Percentiles rank a stretch among this genome's conserved stretches.
Evolutionary conservation across 1,284 basidiomycete species (phyloP).

Genomic region (Ceratobasidium sp.): DNA sequence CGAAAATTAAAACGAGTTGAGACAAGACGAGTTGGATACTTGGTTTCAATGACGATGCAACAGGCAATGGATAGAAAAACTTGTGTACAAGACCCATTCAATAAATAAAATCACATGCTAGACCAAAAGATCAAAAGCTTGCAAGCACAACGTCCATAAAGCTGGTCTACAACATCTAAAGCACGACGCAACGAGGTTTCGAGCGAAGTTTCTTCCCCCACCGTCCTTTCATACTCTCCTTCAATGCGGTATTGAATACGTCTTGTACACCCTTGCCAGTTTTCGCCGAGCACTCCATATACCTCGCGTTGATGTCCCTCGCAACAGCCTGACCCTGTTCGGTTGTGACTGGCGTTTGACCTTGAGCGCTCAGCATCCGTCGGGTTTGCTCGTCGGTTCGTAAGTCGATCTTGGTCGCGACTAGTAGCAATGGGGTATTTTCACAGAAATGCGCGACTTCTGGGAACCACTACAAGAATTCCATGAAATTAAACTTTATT

Average conservation of each 20-base stretch:
- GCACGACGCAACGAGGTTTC: conserved; percentile 81
- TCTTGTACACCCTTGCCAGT: conserved; percentile 89
- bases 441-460: conserved; percentile 99
- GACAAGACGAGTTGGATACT: conserved; percentile 5
- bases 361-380: conserved; percentile 94
- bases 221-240: conserved; percentile 82
- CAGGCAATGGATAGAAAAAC: conserved; percentile 29
- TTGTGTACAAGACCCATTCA: conserved; percentile 33
- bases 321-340: conserved; percentile 86
- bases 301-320: conserved; percentile 93
- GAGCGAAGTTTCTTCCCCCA: conserved; percentile 78
- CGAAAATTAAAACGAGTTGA: conserved; percentile 36
- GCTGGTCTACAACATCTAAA: conserved; percentile 65
- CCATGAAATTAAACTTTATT: not conserved
- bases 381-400: conserved; percentile 88
- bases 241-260: conserved; percentile 91
- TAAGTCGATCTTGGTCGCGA: conserved; percentile 95
- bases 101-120: conserved; percentile 36
- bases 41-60: conserved; percentile 37
- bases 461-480: conserved; percentile 85
- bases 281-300: conserved; percentile 96
- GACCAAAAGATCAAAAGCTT: conserved; percentile 35
- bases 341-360: conserved; percentile 83
- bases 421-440: conserved; percentile 90
- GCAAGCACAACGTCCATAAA: conserved; percentile 10